These are phyloP conservation scores for Schizosaccharomyces versatilis DNA, from an alignment of 1,139 yeast genomes.

Conservation along the genomic window DNA sequence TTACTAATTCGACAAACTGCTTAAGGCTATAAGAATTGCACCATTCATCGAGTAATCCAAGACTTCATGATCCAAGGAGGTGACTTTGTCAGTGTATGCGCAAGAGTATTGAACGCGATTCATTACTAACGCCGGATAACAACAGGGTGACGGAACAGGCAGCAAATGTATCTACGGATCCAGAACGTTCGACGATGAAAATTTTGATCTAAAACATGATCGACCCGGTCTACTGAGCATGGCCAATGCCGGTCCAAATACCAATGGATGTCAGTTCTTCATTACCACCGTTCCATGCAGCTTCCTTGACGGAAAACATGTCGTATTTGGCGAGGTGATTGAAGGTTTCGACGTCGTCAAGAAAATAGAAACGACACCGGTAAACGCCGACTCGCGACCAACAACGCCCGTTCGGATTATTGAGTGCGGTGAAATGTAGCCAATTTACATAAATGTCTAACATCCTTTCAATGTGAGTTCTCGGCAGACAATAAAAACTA, in stretches of 20 bases:
- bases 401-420: constrained; percentile 2
- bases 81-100: constrained; percentile 46
- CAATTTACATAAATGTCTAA: not conserved
- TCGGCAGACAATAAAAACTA: too few species aligned
- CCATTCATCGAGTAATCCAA: constrained; percentile 80
- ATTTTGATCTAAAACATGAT: constrained; percentile 36
- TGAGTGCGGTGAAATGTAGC: constrained; percentile 7
- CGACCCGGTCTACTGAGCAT: constrained; percentile 73
- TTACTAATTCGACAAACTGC: constrained; percentile 30
- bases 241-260: constrained; percentile 80
- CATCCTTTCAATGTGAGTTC: not conserved
- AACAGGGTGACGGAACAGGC: constrained; percentile 26
- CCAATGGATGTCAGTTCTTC: constrained; percentile 90
- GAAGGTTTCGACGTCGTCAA: constrained; percentile 68
- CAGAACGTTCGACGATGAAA: constrained; percentile 65
- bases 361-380: constrained; percentile 35
- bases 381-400: constrained; percentile 29
- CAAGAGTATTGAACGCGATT: not conserved
- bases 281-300: constrained; percentile 53
- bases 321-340: constrained; percentile 77
- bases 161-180: constrained; percentile 29
- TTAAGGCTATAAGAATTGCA: constrained; percentile 51
- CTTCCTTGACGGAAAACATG: constrained; percentile 73
- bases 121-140: not conserved
- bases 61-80: constrained; percentile 89